These are phyloP conservation scores for Vitis riparia DNA, from an alignment of 164 flowering plant genomes.

Conservation along the genomic window DNA sequence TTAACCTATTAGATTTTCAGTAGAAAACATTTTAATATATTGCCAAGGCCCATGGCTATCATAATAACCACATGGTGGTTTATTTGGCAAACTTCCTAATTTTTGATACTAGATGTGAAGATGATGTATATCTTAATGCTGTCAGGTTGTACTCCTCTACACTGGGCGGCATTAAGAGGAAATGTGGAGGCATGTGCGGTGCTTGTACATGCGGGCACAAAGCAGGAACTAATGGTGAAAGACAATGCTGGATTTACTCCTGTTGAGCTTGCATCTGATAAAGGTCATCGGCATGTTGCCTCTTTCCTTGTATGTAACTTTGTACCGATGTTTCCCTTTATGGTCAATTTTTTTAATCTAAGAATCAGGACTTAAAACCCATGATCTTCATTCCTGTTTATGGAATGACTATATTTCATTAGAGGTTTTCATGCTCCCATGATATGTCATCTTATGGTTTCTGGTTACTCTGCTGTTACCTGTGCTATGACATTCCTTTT, in stretches of 20 bases:
- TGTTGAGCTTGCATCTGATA: constrained; percentile 81
- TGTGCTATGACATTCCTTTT: too few species aligned
- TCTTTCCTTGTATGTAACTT: constrained; percentile 74
- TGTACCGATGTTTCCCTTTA: constrained; percentile 10
- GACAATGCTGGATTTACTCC: constrained; percentile 91
- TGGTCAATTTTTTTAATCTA: not conserved
- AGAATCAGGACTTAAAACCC: not conserved
- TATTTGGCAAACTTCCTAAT: not conserved
- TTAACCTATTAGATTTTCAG: not conserved
- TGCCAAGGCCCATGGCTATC: not conserved
- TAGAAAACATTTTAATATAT: not conserved
- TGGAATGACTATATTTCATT: too few species aligned
- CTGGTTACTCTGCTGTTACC: too few species aligned
- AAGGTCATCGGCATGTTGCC: constrained; percentile 91
- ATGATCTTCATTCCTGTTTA: too few species aligned
- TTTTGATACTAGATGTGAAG: too few species aligned
- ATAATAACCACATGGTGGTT: not conserved
- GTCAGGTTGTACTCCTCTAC: constrained; percentile 94
- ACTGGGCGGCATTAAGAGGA: constrained; percentile 93
- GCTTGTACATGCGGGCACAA: constrained; percentile 85
- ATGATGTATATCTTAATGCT: constrained; percentile 5
- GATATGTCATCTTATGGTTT: too few species aligned
- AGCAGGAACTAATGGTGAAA: constrained; percentile 66
- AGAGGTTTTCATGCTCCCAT: too few species aligned
- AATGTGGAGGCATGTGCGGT: constrained; percentile 80